Evolutionary conservation across 2,329 filamentous ascomycete species (phyloP).

Genomic region (Claviceps monticola): DNA sequence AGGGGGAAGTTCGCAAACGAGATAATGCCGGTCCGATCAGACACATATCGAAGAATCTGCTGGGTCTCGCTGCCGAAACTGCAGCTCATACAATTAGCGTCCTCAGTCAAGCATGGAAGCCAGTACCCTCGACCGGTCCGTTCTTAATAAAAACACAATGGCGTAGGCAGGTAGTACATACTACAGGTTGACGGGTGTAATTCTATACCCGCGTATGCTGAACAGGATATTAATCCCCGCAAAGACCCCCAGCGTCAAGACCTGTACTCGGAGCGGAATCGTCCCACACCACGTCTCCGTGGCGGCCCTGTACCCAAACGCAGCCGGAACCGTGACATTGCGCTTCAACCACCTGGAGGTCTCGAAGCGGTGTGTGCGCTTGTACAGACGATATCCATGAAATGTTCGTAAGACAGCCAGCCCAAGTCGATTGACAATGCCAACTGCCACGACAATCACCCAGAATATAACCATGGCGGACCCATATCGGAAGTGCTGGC

Average conservation of each 20-base stretch:
- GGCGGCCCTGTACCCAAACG: slow-evolving; percentile 28
- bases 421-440: slow-evolving; percentile 18
- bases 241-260: slow-evolving; percentile 24
- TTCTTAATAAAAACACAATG: background rate
- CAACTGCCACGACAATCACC: slow-evolving; percentile 23
- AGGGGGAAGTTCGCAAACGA: slow-evolving; percentile 49
- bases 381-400: background rate
- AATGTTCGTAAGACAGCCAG: slow-evolving; percentile 6
- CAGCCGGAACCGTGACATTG: slow-evolving; percentile 24
- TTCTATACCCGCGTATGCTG: slow-evolving; percentile 22
- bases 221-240: slow-evolving; percentile 24
- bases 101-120: background rate
- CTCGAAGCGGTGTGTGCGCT: background rate
- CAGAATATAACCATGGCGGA: slow-evolving; percentile 27
- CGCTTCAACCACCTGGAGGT: slow-evolving; percentile 17
- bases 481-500: slow-evolving; percentile 22
- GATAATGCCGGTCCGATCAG: slow-evolving; percentile 50
- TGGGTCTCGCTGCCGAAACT: slow-evolving; percentile 21
- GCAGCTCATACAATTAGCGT: background rate
- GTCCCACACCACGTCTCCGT: slow-evolving; percentile 32
- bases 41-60: slow-evolving; percentile 38
- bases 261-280: slow-evolving; percentile 29
- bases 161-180: slow-evolving; percentile 12
- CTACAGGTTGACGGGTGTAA: slow-evolving; percentile 26
- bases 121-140: background rate